Percentiles rank a stretch among this genome's conserved stretches.
phyloP scores from a whole-genome alignment of 2,329 filamentous ascomycete genomes.

The Dactylellina cionopaga region DNA sequence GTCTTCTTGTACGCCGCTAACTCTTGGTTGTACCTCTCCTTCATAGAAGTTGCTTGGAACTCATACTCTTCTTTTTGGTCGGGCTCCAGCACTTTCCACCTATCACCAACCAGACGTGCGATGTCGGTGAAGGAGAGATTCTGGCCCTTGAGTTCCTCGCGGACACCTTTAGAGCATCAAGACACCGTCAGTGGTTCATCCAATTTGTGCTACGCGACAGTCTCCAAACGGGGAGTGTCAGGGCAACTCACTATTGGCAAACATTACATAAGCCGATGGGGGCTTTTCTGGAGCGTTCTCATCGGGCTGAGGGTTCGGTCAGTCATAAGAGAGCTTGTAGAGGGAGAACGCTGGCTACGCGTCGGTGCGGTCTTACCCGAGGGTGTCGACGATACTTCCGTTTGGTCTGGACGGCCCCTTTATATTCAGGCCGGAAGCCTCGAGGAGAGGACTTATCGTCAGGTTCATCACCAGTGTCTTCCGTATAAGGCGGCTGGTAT shows the following conservation, averaged over 20 bases:
- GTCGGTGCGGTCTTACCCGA: no score
- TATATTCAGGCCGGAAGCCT: conserved; percentile 62
- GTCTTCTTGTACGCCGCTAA: conserved; percentile 82
- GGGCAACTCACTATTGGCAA: conserved; percentile 77
- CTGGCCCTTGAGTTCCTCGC: conserved; percentile 79
- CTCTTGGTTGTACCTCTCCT: conserved; percentile 79
- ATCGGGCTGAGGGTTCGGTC: conserved; percentile 68
- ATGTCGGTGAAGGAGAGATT: conserved; percentile 84
- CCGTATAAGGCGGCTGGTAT: conserved; percentile 58
- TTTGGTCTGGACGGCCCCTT: conserved; percentile 67
- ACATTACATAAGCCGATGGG: conserved; percentile 84
- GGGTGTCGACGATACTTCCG: conserved; percentile 81
- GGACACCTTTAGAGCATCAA: conserved; percentile 61
- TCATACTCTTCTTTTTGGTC: conserved; percentile 78
- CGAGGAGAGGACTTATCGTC: conserved; percentile 68
- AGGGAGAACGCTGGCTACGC: conserved; percentile 9
- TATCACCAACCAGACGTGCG: conserved; percentile 81
- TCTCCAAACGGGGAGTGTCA: neutral
- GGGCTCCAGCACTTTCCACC: conserved; percentile 77
- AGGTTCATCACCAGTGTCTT: conserved; percentile 66
- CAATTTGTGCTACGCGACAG: neutral
- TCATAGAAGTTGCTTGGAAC: conserved; percentile 75
- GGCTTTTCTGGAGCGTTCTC: conserved; percentile 82
- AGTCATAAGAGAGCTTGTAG: neutral
- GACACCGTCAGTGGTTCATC: neutral